Percentiles rank a stretch among this genome's conserved stretches.
phyloP scores from a whole-genome alignment of 495 filamentous ascomycete genomes.

The Hyphodiscus hymeniophilus region DNA sequence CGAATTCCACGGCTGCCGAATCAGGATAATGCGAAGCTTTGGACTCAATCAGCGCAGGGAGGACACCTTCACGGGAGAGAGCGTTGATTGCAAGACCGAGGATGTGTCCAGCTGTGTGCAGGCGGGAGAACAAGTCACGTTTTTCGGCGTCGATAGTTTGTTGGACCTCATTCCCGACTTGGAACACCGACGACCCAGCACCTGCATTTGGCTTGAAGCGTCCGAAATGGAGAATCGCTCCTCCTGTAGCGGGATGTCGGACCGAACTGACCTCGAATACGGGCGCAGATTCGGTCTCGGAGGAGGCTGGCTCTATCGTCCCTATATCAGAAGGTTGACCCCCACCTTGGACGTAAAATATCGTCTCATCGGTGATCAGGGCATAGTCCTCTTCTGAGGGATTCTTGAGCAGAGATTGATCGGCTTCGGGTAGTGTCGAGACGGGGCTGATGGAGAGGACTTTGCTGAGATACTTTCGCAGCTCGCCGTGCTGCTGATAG shows the following conservation, averaged over 20 bases:
- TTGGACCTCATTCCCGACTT: constrained; percentile 29
- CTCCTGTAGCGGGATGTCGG: constrained; percentile 37
- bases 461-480: constrained; percentile 34
- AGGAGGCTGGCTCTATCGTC: constrained; percentile 30
- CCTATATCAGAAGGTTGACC: constrained; percentile 57
- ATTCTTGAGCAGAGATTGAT: constrained; percentile 42
- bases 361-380: constrained; percentile 50
- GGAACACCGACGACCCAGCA: constrained; percentile 17
- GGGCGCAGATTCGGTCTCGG: not conserved
- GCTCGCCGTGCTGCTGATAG: constrained; percentile 47
- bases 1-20: constrained; percentile 49
- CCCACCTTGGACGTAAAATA: constrained; percentile 60
- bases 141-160: constrained; percentile 47
- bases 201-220: constrained; percentile 27
- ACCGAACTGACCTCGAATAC: constrained; percentile 41
- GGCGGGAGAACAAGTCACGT: constrained; percentile 46
- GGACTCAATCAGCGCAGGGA: constrained; percentile 42
- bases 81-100: constrained; percentile 49
- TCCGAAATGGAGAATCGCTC: constrained; percentile 49
- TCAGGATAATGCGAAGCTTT: constrained; percentile 59
- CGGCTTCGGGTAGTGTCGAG: constrained; percentile 34
- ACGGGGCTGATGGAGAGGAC: constrained; percentile 38
- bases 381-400: constrained; percentile 36
- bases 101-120: constrained; percentile 59
- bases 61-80: constrained; percentile 35